Evolutionary conservation across 2,329 filamentous ascomycete genomes (phyloP).

Genomic region (Hypoxylon sp.): DNA sequence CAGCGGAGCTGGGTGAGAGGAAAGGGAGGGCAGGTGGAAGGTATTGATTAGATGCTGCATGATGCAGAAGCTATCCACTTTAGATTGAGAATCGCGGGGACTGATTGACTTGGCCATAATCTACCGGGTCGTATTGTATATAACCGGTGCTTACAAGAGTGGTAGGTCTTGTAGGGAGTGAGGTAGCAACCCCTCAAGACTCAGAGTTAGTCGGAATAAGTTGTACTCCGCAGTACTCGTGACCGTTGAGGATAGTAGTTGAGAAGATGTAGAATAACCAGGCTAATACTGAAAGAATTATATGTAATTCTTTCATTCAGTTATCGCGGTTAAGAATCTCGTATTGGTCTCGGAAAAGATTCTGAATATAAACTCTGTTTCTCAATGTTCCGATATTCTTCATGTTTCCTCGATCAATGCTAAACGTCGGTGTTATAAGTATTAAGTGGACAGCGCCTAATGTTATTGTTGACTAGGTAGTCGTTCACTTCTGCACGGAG

Average conservation of each 20-base stretch:
- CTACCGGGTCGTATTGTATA: slow-evolving; percentile 34
- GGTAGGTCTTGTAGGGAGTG: slow-evolving; percentile 5
- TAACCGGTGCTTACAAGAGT: slow-evolving; percentile 33
- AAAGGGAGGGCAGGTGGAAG: background rate
- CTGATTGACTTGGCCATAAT: slow-evolving; percentile 20
- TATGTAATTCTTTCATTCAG: background rate
- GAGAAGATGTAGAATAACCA: background rate
- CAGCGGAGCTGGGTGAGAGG: background rate
- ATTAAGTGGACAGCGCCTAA: slow-evolving; percentile 23
- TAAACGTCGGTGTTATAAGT: background rate
- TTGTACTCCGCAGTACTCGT: slow-evolving; percentile 6
- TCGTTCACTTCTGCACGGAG: slow-evolving; percentile 31
- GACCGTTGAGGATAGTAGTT: background rate
- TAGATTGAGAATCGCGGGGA: slow-evolving; percentile 14
- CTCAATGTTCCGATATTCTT: background rate
- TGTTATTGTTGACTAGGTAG: slow-evolving; percentile 29
- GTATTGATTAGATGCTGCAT: slow-evolving; percentile 18
- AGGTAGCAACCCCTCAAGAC: slow-evolving; percentile 19
- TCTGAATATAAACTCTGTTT: background rate
- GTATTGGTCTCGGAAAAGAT: background rate
- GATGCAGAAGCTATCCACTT: slow-evolving; percentile 13
- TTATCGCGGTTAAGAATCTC: background rate
- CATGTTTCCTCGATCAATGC: background rate
- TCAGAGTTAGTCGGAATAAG: slow-evolving; percentile 13
- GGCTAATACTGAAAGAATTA: background rate